Evolutionary conservation across 306 rosid species (phyloP).

Genomic region (Fagus crenata): DNA sequence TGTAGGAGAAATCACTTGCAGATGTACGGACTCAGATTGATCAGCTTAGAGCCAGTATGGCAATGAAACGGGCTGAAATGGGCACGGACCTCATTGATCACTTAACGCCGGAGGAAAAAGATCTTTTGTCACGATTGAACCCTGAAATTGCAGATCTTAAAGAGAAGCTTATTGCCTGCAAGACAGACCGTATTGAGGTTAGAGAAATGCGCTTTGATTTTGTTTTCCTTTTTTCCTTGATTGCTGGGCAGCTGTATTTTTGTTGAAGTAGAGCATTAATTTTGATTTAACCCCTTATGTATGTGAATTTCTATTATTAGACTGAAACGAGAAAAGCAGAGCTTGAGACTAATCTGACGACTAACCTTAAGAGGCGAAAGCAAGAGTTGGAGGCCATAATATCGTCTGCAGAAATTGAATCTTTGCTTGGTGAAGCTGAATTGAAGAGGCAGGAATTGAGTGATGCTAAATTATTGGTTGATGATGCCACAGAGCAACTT

Average conservation of each 20-base stretch:
- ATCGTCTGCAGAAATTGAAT: constrained; percentile 66
- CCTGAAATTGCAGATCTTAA: constrained; percentile 86
- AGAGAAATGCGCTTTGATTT: constrained; percentile 29
- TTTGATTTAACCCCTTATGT: constrained; percentile 17
- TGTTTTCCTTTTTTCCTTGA: not conserved
- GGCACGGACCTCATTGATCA: constrained; percentile 96
- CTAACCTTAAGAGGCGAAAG: constrained; percentile 89
- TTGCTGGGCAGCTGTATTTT: not conserved
- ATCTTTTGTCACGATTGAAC: constrained; percentile 75
- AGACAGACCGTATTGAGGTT: constrained; percentile 91
- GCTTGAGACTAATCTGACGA: constrained; percentile 93
- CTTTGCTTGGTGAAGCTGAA: constrained; percentile 59
- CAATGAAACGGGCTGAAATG: constrained; percentile 84
- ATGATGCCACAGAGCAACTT: constrained; percentile 69
- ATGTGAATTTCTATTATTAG: constrained; percentile 43
- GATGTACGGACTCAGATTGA: constrained; percentile 86
- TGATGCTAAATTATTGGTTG: constrained; percentile 72
- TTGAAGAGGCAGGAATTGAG: constrained; percentile 65
- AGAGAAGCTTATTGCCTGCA: constrained; percentile 83
- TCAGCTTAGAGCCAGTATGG: constrained; percentile 80
- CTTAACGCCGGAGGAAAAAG: constrained; percentile 82
- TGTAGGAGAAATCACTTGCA: constrained; percentile 84
- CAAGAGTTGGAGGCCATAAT: constrained; percentile 86
- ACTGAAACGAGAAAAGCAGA: constrained; percentile 89
- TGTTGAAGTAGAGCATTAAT: not conserved